Evolutionary conservation across 2,329 filamentous ascomycete species (phyloP), one percentile per base, ranked within the genome.

Genomic region (Epichloe sp.): DNA sequence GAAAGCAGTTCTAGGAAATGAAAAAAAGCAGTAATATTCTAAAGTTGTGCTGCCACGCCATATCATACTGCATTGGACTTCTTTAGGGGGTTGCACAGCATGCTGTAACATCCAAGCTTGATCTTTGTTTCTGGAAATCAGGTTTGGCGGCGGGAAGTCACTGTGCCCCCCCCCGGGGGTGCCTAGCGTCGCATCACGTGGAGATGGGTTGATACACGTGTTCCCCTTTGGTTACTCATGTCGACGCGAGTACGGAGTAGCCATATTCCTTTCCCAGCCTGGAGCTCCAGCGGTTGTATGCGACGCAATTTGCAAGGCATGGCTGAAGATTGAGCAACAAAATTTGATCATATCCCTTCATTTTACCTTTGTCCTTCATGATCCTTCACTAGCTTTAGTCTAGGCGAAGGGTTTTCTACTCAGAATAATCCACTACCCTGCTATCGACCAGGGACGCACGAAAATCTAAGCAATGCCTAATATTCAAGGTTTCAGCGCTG

Each of bases 401-500:
- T 35, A 17, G 6, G 23, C 38, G 42, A 19, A 21, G 19, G 41
- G 8, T 23, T 12, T 34, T 26, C 14, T 12, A 14, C 23, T 45
- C 15, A 14, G 43, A 31, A 31, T 34, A 6, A 26, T 48, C 21
- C 15, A 45, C 42, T 3, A 42, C 44, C 17, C 15, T 38, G 40
- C 21, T n/a, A 21, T 35, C 47, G 38, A 47, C 21, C 15, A 35
- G 40, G 31, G 49, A 49, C 38, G 7, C 41, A 14, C 12, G 4
- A 45, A 15, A 31, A 15, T 43, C 44, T 14, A 37, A 47, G 36
- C 51, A 34, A 58, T 58, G 56, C 53, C 53, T n/a, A 46, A 38
- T n/a, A 49, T 56, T 34, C 56, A 61, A 49, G 60, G 59, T 52
- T 83, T 94, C 68, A 90, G 83, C 68, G 80, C 84, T 35, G 68